These are phyloP conservation scores for Martiniozyma asiatica DNA, from an alignment of 1,139 yeast species.

Conservation along the genomic window DNA sequence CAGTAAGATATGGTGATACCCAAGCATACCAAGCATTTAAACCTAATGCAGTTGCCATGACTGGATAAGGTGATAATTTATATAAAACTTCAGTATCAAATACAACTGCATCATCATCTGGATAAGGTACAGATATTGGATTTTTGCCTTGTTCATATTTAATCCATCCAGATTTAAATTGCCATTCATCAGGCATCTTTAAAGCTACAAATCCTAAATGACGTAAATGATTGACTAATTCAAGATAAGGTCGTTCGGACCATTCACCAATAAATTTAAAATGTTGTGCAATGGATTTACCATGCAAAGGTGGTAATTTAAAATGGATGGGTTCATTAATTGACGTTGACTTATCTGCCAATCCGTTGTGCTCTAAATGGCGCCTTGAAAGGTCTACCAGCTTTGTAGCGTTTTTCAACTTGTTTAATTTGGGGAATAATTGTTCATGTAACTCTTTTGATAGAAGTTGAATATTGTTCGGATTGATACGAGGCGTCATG, in stretches of 20 bases:
- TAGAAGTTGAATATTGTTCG: slow-evolving; percentile 43
- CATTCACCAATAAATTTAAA: slow-evolving; percentile 59
- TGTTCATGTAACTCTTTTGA: slow-evolving; percentile 46
- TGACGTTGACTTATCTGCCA: slow-evolving; percentile 75
- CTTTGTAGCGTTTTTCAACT: slow-evolving; percentile 4
- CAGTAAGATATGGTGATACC: slow-evolving; percentile 76
- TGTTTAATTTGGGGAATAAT: slow-evolving; percentile 36
- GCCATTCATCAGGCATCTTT: slow-evolving; percentile 43
- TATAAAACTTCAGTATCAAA: slow-evolving; percentile 89
- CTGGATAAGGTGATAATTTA: slow-evolving; percentile 61
- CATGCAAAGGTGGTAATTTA: slow-evolving; percentile 57
- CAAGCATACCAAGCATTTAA: slow-evolving; percentile 84
- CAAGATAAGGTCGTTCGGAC: slow-evolving; percentile 50
- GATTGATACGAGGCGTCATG: slow-evolving; percentile 2
- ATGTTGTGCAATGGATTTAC: slow-evolving; percentile 69
- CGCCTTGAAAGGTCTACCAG: slow-evolving; percentile 46
- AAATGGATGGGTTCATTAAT: slow-evolving; percentile 50
- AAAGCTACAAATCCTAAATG: slow-evolving; percentile 15
- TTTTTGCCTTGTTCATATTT: slow-evolving; percentile 43
- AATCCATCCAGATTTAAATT: slow-evolving; percentile 68
- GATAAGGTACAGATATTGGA: slow-evolving; percentile 55
- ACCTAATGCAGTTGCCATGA: slow-evolving; percentile 75
- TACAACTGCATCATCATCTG: slow-evolving; percentile 55
- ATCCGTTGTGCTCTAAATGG: slow-evolving; percentile 50
- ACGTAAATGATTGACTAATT: slow-evolving; percentile 32